Percentiles rank a stretch among this genome's conserved stretches.
These are phyloP conservation scores for Mycena filopes DNA, from an alignment of 768 basidiomycete genomes.

Conservation along the genomic window DNA sequence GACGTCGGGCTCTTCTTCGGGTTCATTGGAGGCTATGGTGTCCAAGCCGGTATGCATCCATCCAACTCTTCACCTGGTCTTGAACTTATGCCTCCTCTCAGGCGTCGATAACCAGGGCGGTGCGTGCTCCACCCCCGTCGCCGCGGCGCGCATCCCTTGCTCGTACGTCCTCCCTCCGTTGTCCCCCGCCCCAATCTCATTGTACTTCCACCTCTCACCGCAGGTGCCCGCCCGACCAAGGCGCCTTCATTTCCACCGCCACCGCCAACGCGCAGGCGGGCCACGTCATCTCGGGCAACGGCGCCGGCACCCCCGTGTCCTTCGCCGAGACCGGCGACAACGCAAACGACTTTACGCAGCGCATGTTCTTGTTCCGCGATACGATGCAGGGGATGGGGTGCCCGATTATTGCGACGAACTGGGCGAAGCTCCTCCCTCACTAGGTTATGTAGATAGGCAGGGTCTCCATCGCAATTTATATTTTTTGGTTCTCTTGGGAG, in stretches of 20 bases:
- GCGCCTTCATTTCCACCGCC: conserved; percentile 16
- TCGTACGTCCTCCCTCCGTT: conserved; percentile 4
- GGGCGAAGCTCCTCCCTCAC: conserved; percentile 13
- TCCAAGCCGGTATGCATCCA: conserved; percentile 13
- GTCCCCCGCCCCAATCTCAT: conserved; percentile 15
- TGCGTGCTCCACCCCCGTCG: conserved; percentile 10
- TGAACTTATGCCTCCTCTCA: conserved; percentile 8
- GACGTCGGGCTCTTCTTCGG: conserved; percentile 19
- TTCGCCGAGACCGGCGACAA: conserved; percentile 16
- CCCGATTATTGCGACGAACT: conserved; percentile 15
- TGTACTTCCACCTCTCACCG: no score
- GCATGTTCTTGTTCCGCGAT: conserved; percentile 22
- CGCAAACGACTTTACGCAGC: conserved; percentile 11
- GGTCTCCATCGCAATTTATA: conserved; percentile 10
- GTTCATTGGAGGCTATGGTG: conserved; percentile 19
- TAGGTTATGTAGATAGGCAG: conserved; percentile 11
- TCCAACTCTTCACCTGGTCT: conserved; percentile 8
- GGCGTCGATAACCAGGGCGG: conserved; percentile 22
- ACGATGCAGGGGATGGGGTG: conserved; percentile 21
- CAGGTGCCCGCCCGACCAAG: conserved; percentile 14
- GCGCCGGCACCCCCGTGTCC: conserved; percentile 17
- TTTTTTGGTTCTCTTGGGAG: neutral
- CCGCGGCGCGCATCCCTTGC: conserved; percentile 22
- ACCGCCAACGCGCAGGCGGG: conserved; percentile 15
- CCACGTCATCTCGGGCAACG: conserved; percentile 24